Evolutionary conservation across 1,284 basidiomycete species (phyloP).

Genomic region (Boletellus sp.): DNA sequence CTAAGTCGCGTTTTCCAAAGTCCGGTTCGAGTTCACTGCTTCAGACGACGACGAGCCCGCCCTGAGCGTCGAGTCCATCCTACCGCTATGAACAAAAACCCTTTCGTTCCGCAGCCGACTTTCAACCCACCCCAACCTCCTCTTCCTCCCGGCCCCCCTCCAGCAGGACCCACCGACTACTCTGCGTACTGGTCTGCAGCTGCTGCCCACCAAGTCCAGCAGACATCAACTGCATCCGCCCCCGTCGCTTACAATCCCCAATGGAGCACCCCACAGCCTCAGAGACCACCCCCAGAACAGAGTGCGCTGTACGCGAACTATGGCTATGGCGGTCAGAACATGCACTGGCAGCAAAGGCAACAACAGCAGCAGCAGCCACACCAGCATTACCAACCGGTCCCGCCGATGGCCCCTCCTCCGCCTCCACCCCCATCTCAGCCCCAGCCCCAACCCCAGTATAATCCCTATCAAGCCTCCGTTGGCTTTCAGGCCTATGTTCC

Average conservation of each 20-base stretch:
- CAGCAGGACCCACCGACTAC: conserved; percentile 70
- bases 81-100: conserved; percentile 74
- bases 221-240: conserved; percentile 24
- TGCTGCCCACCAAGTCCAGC: conserved; percentile 47
- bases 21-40: conserved; percentile 17
- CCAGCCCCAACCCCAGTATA: conserved; percentile 59
- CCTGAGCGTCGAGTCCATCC: conserved; percentile 3
- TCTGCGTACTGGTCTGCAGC: conserved; percentile 70
- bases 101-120: conserved; percentile 64
- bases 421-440: conserved; percentile 54
- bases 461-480: conserved; percentile 72
- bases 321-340: conserved; percentile 64
- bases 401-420: conserved; percentile 42
- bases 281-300: conserved; percentile 65
- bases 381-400: conserved; percentile 50
- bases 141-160: conserved; percentile 73
- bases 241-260: conserved; percentile 56
- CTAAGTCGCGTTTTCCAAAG: conserved; percentile 22
- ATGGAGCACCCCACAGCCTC: conserved; percentile 59
- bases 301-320: conserved; percentile 81
- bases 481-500: conserved; percentile 67
- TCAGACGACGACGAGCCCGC: conserved; percentile 21
- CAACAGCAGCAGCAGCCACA: conserved; percentile 39
- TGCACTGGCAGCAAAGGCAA: conserved; percentile 62
- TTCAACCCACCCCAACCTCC: conserved; percentile 71